Evolutionary conservation across 495 filamentous ascomycete species (phyloP).

Genomic region (Penicillium parvum): DNA sequence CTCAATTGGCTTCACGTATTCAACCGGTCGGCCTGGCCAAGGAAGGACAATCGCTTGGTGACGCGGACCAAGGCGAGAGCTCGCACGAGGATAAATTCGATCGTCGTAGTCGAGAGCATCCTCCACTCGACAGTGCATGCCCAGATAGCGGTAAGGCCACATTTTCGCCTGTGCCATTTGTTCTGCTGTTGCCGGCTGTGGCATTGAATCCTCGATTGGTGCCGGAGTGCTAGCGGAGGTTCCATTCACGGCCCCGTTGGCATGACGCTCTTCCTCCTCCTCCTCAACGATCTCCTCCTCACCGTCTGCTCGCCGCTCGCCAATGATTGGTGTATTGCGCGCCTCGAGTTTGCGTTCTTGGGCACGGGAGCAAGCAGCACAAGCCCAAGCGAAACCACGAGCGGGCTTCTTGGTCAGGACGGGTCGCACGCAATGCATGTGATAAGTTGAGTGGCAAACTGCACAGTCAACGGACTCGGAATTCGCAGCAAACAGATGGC

Average conservation of each 20-base stretch:
- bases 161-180: constrained; percentile 87
- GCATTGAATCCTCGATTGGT: constrained; percentile 47
- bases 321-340: constrained; percentile 70
- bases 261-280: constrained; percentile 57
- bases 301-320: constrained; percentile 53
- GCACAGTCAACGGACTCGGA: constrained; percentile 97
- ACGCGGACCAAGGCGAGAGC: constrained; percentile 83
- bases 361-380: constrained; percentile 88
- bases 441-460: constrained; percentile 89
- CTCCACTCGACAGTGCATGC: constrained; percentile 92
- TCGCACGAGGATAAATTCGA: constrained; percentile 93
- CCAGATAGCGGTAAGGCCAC: constrained; percentile 95
- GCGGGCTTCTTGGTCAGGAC: constrained; percentile 94
- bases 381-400: constrained; percentile 96
- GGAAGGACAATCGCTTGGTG: constrained; percentile 83
- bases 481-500: constrained; percentile 82
- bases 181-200: constrained; percentile 75
- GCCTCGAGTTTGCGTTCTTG: constrained; percentile 92
- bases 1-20: constrained; percentile 84
- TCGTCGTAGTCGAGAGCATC: constrained; percentile 97
- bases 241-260: constrained; percentile 42
- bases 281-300: constrained; percentile 78
- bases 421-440: constrained; percentile 96
- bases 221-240: constrained; percentile 58
- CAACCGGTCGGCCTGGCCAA: constrained; percentile 81